Evolutionary conservation across 2,329 filamentous ascomycete species (phyloP).

Genomic region (Ophiostoma tasmaniense): DNA sequence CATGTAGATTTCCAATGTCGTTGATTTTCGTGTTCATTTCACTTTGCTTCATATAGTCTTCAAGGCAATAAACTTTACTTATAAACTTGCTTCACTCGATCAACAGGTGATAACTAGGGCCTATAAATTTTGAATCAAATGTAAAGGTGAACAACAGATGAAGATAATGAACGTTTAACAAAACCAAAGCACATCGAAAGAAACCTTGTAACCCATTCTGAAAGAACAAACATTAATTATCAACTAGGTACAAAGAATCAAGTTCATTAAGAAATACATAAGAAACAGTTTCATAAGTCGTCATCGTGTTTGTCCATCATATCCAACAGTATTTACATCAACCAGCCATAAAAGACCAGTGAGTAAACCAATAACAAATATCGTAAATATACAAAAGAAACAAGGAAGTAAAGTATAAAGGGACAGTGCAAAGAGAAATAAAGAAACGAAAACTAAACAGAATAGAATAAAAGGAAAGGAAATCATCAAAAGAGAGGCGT

Average conservation of each 20-base stretch:
- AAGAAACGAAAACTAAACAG: not conserved
- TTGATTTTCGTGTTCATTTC: not conserved
- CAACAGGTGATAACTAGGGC: too few species aligned
- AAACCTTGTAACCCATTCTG: too few species aligned
- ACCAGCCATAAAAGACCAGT: not conserved
- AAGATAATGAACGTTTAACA: too few species aligned
- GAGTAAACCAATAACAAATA: not conserved
- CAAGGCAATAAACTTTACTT: not conserved
- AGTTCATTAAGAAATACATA: too few species aligned
- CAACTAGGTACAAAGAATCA: too few species aligned
- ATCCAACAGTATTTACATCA: not conserved
- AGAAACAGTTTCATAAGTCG: constrained; percentile 5
- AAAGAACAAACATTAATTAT: not conserved
- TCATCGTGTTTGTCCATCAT: not conserved
- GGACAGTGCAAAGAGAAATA: not conserved
- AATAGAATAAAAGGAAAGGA: not conserved
- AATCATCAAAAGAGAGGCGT: not conserved
- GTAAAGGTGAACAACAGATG: too few species aligned
- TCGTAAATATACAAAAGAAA: not conserved
- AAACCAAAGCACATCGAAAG: too few species aligned
- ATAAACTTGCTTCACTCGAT: too few species aligned
- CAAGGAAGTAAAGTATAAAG: not conserved
- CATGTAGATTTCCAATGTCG: constrained; percentile 16
- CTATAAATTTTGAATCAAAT: too few species aligned
- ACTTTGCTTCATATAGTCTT: not conserved